Base-by-base conservation (phyloP, 1,284 basidiomycete species). In the Cutaneotrichosporon mucoides region DNA sequence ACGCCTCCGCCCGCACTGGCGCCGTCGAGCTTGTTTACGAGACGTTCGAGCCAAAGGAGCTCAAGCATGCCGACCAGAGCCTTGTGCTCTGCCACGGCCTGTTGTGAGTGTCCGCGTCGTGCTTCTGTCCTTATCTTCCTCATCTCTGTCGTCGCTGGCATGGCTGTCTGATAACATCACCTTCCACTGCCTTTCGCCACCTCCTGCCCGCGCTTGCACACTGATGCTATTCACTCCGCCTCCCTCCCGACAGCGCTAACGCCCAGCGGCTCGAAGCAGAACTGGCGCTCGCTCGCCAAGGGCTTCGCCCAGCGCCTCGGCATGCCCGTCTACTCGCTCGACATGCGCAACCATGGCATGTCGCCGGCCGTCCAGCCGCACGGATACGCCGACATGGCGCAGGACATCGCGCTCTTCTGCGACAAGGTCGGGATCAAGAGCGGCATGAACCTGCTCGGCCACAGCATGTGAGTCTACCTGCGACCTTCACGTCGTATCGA, bases 261-360 rank as follows among this genome's bases (percentile, higher is more conserved):
- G 13, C 36, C 2, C 59, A 79, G 78, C 53, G 83, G 83, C 2
- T 81, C 81, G 11, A 84, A 84, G 67, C 82, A 84, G 69, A 84
- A 84, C 68, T 84, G 82, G 82, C 73, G 83, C 8, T 80, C 79
- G 8, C 66, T 84, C 10, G 80, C 80, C 0, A 80, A 79, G 58
- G 73, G 74, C 7, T 80, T 84, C 65, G 79, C 82, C 1, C 59
- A 75, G 16, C 69, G 76, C 37, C 75, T 82, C 12, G 76, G 75
- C 7, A 76, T 82, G 62, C 79, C 79, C 1, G 79, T 84, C 6
- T 82, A 81, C 65, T 77, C 81, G 8, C 65, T 84, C 7, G 83
- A 84, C 64, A 70, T 84, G 41, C 70, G 83, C 11, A 84, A 84
- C 65, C 83, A 84, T 64, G 83, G 83, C 9, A 66, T 71, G 1